These are phyloP conservation scores for Dunaliella primolecta DNA, from an alignment of 139 green algal genomes.

Conservation along the genomic window DNA sequence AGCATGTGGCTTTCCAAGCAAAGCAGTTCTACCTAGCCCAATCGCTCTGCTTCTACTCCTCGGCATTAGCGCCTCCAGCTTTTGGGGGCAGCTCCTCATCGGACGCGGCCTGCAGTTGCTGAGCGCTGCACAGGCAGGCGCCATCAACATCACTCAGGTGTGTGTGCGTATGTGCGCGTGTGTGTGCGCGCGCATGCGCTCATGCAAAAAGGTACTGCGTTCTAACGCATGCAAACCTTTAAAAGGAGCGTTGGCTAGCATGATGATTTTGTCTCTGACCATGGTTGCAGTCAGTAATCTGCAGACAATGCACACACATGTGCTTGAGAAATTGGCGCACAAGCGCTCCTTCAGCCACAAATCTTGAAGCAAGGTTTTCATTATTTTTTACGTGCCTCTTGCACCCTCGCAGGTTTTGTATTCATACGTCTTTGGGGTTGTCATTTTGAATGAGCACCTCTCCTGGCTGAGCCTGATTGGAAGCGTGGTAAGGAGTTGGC, in stretches of 20 bases:
- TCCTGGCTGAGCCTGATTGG: neutral
- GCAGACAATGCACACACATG: too few species aligned
- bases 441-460: constrained; percentile 15
- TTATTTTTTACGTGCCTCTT: neutral
- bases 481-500: neutral
- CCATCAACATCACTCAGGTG: constrained; percentile 52
- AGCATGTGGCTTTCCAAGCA: constrained; percentile 24
- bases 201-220: too few species aligned
- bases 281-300: neutral
- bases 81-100: constrained; percentile 42
- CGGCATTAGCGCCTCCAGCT: constrained; percentile 31
- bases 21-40: constrained; percentile 14
- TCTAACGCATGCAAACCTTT: too few species aligned
- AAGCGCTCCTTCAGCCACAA: too few species aligned
- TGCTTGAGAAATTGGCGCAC: too few species aligned
- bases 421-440: constrained; percentile 22
- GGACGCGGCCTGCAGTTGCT: constrained; percentile 46
- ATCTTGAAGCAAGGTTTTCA: neutral
- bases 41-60: constrained; percentile 30
- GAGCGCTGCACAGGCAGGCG: constrained; percentile 18
- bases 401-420: constrained; percentile 20
- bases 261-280: neutral
- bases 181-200: neutral
- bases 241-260: neutral
- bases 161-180: neutral